These are phyloP conservation scores for Entoloma clypeatum DNA, from an alignment of 1,284 basidiomycete genomes.

Conservation along the genomic window DNA sequence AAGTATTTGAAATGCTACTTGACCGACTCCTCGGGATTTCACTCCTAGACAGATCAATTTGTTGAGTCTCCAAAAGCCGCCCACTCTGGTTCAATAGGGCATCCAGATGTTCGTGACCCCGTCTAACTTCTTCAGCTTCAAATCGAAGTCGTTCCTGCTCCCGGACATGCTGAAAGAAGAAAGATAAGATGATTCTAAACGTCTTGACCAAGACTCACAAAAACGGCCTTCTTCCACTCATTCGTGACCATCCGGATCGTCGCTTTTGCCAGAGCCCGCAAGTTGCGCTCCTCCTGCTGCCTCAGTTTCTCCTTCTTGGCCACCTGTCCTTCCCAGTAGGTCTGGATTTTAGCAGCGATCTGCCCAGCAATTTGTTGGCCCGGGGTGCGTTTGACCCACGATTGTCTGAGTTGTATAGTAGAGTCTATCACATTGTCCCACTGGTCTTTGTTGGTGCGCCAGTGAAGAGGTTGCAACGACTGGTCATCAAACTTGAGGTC, in stretches of 20 bases:
- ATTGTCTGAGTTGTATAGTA: slow-evolving; percentile 32
- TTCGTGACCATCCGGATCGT: slow-evolving; percentile 68
- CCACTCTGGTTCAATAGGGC: slow-evolving; percentile 90
- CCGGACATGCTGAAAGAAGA: slow-evolving; percentile 56
- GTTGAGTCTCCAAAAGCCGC: slow-evolving; percentile 82
- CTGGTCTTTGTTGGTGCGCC: slow-evolving; percentile 34
- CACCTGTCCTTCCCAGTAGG: slow-evolving; percentile 75
- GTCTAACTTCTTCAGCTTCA: slow-evolving; percentile 43
- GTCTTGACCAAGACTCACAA: slow-evolving; percentile 53
- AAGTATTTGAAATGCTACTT: slow-evolving; percentile 42
- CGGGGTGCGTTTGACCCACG: slow-evolving; percentile 39
- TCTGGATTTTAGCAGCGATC: slow-evolving; percentile 66
- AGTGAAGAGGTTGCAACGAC: slow-evolving; percentile 20
- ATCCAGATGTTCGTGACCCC: slow-evolving; percentile 78
- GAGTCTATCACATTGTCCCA: slow-evolving; percentile 58
- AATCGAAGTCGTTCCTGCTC: slow-evolving; percentile 57
- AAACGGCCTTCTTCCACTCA: slow-evolving; percentile 90
- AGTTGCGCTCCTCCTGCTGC: slow-evolving; percentile 63
- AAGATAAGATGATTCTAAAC: background rate
- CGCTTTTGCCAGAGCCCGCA: slow-evolving; percentile 67
- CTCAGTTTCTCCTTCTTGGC: slow-evolving; percentile 63
- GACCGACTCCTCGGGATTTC: slow-evolving; percentile 51
- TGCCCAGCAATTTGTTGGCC: slow-evolving; percentile 49
- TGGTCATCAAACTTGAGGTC: slow-evolving; percentile 21
- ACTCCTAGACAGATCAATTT: slow-evolving; percentile 58